A percentile compares a stretch with the other conserved stretches of the same genome.
Evolutionary conservation across 73 alveolate genomes (phyloP).

Genomic region (Tetrahymena malaccensis): DNA sequence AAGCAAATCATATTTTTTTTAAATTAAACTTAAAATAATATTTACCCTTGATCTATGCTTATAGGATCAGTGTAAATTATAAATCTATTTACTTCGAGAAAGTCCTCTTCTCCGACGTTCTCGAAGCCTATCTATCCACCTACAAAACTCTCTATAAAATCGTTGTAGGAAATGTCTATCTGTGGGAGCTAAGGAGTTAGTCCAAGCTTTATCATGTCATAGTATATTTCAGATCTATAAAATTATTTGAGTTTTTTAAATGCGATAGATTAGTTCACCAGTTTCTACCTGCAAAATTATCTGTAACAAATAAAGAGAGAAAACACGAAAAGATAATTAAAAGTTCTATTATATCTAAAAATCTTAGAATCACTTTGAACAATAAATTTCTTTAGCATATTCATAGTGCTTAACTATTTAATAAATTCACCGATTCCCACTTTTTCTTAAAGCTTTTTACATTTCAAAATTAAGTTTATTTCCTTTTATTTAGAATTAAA

Average conservation of each 20-base stretch:
- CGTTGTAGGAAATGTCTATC: not conserved
- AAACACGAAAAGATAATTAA: not conserved
- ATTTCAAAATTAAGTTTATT: not conserved
- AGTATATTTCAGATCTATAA: not conserved
- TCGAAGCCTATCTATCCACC: not conserved
- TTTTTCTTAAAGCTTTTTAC: not conserved
- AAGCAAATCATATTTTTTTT: no score
- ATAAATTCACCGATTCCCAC: not conserved
- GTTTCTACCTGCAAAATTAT: not conserved
- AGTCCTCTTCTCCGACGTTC: not conserved
- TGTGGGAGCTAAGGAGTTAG: not conserved
- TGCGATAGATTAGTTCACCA: not conserved
- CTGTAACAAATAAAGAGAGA: not conserved
- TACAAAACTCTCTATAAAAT: not conserved
- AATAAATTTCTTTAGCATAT: not conserved
- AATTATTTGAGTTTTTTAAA: not conserved
- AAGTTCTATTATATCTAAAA: not conserved
- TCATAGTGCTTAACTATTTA: not conserved
- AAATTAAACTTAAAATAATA: not conserved
- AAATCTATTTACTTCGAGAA: not conserved
- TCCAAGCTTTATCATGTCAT: not conserved
- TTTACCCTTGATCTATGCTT: not conserved
- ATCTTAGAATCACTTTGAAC: not conserved
- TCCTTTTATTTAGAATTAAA: not conserved
- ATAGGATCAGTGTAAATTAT: not conserved